These are phyloP conservation scores for Botrytis aclada DNA, from an alignment of 2,329 filamentous ascomycete species.

Conservation along the genomic window DNA sequence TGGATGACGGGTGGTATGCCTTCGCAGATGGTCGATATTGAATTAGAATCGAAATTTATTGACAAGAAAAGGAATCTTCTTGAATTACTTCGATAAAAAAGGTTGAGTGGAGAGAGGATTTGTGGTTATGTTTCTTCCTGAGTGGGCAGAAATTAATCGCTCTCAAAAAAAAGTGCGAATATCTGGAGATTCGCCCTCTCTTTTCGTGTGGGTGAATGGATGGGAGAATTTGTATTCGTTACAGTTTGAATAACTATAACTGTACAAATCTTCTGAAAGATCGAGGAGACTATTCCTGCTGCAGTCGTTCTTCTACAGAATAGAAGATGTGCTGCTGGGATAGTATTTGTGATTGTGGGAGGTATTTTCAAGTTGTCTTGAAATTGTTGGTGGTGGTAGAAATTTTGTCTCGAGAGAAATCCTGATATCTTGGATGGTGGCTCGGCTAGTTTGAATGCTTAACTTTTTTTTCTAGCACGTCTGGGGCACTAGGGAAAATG, in stretches of 20 bases:
- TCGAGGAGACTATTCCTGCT: conserved; percentile 31
- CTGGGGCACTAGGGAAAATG: neutral
- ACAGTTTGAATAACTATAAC: conserved; percentile 17
- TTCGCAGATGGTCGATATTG: conserved; percentile 33
- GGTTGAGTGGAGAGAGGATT: conserved; percentile 19
- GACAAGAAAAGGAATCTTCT: neutral
- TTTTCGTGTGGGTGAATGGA: conserved; percentile 24
- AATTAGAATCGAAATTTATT: conserved; percentile 24
- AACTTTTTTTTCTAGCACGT: neutral
- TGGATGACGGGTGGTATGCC: conserved; percentile 12
- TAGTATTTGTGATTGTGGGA: conserved; percentile 3
- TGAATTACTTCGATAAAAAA: conserved; percentile 21
- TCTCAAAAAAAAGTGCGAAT: conserved; percentile 28
- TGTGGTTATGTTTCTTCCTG: conserved; percentile 21
- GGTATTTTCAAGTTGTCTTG: conserved; percentile 17
- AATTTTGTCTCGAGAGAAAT: conserved; percentile 7
- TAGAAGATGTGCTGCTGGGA: conserved; percentile 32
- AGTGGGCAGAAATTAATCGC: conserved; percentile 38
- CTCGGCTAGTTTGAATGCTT: conserved; percentile 10
- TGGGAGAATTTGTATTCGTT: conserved; percentile 20
- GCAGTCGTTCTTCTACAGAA: conserved; percentile 35
- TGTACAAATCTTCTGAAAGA: conserved; percentile 3
- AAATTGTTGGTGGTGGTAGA: conserved; percentile 18
- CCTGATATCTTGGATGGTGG: conserved; percentile 12
- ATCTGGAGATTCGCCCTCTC: conserved; percentile 23